Base-by-base conservation (phyloP, 2,329 filamentous ascomycete genomes). In the Venturia nashicola region DNA sequence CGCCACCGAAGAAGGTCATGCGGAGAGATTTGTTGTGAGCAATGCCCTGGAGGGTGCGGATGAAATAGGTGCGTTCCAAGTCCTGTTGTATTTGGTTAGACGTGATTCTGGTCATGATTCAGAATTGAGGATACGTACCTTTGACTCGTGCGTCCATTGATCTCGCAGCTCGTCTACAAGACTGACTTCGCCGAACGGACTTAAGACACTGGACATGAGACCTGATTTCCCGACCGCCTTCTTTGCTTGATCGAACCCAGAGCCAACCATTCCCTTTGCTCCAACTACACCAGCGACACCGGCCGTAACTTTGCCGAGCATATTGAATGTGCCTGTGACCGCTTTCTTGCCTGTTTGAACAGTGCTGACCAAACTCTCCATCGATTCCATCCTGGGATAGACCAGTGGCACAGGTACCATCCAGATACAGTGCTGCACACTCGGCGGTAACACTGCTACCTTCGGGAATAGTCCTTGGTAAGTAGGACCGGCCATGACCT, bases 391-490 rank as follows among this genome's bases (percentile, higher is more conserved):
- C 1, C 94, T 85, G 27, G 94, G 94, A 72, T 97, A 99, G 48
- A 97, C 79, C 23, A 97, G 75, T 0, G 94, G 94, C 6, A 97
- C 91, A 0, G 93, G 90, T 12, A 97, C 76, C 87, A 97, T 95
- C 89, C 92, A 94, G 65, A 99, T 85, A 71, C 93, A 97, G 74
- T 99, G 94, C 76, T 99, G 94, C 11, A 99, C 91, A 69, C 89
- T 94, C 0, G 91, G 89, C 0, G 94, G 94, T 3, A 99, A 78
- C 70, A 89, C 88, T 1, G 91, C 93, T 40, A 99, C 86, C 75
- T 97, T 97, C 55, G 94, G 94, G 76, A 99, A 97, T 32, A 99
- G 83, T 43, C 94, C 94, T 75, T 99, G 94, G 72, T 99, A 99
- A 0, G 94, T 97, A 55, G 92, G 91, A 0, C 94, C 94, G 5